phyloP scores from a whole-genome alignment of 768 basidiomycete species.

The Pulveroboletus sp. region DNA sequence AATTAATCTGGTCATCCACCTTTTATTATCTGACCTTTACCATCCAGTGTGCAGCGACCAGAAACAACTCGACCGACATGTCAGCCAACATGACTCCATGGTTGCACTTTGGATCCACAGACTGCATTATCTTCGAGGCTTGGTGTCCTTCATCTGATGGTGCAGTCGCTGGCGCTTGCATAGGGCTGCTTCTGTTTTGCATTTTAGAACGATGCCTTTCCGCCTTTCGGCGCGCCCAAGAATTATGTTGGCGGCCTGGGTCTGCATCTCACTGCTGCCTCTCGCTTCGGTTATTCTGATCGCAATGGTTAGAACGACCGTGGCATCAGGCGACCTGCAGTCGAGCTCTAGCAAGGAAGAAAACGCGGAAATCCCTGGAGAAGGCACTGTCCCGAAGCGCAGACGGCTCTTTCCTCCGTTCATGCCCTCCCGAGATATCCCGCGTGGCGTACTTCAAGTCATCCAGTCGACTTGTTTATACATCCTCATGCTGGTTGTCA shows the following conservation, averaged over 20 bases:
- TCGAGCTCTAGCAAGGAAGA: conserved; percentile 1
- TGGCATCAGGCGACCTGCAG: neutral
- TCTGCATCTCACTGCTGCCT: conserved; percentile 26
- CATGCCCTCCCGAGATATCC: conserved; percentile 58
- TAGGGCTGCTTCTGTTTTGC: conserved; percentile 63
- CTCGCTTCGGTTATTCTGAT: neutral
- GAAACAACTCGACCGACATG: conserved; percentile 5
- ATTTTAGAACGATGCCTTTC: conserved; percentile 67
- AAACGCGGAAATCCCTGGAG: neutral
- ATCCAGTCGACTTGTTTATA: conserved; percentile 62
- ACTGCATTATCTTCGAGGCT: conserved; percentile 59
- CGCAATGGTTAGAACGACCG: conserved; percentile 7
- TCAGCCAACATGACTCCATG: conserved; percentile 51
- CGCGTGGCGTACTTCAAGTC: conserved; percentile 62
- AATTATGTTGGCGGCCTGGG: conserved; percentile 57
- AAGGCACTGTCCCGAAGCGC: conserved; percentile 6
- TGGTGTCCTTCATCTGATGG: conserved; percentile 68
- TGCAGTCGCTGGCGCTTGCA: conserved; percentile 69
- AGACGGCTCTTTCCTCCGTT: conserved; percentile 51
- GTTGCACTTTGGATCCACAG: conserved; percentile 64
- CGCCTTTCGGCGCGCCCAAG: conserved; percentile 50
- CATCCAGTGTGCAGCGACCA: neutral
- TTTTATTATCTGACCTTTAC: too few relatives aligned
- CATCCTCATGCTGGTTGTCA: conserved; percentile 74
- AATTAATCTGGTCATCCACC: too few relatives aligned